These are phyloP conservation scores for Rosa chinensis DNA, from an alignment of 306 rosid species.

Conservation along the genomic window DNA sequence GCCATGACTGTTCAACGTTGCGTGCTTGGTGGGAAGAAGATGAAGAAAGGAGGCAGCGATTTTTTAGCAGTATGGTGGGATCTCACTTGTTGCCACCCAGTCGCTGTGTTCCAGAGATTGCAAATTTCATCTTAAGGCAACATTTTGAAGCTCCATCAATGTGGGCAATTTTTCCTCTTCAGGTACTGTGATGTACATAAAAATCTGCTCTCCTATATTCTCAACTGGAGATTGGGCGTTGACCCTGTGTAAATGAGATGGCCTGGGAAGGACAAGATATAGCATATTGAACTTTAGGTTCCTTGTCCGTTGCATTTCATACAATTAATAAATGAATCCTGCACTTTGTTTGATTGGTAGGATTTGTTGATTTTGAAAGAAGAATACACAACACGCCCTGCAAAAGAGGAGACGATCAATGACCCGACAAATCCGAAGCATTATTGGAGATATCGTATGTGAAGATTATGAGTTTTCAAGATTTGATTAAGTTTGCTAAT, in stretches of 20 bases:
- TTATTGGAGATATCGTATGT: conserved; percentile 97
- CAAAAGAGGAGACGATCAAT: conserved; percentile 85
- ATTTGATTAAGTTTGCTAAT: background rate
- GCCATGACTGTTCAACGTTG: conserved; percentile 93
- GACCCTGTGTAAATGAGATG: background rate
- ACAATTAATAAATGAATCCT: background rate
- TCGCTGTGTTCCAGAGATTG: conserved; percentile 74
- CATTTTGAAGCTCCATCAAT: conserved; percentile 96
- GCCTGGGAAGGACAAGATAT: background rate
- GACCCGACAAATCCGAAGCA: conserved; percentile 98
- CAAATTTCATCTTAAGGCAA: conserved; percentile 60
- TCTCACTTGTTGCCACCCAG: conserved; percentile 67
- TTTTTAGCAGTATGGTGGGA: conserved; percentile 60
- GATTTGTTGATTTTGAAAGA: conserved; percentile 87
- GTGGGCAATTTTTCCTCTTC: conserved; percentile 99
- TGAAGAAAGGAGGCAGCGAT: conserved; percentile 79
- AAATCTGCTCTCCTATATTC: background rate
- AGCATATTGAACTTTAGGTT: background rate
- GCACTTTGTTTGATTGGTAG: conserved; percentile 36
- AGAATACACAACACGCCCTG: conserved; percentile 77
- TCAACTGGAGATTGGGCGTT: background rate
- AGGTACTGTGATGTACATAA: conserved; percentile 51
- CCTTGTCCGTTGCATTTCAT: background rate
- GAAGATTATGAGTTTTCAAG: conserved; percentile 8
- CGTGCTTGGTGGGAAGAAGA: conserved; percentile 99